phyloP scores from a whole-genome alignment of 345 rosid species.

The Boechera stricta region DNA sequence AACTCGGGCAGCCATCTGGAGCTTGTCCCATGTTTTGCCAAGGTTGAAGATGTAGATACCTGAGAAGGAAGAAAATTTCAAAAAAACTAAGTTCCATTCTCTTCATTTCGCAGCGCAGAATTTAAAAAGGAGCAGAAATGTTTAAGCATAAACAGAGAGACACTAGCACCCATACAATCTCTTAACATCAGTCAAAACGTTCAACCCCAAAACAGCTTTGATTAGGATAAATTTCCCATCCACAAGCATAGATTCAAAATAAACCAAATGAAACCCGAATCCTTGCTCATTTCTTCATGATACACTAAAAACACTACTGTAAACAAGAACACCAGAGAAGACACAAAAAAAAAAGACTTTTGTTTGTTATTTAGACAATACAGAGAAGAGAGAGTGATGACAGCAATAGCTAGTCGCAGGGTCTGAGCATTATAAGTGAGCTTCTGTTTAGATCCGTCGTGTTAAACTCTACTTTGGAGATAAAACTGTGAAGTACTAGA shows the following conservation, averaged over 20 bases:
- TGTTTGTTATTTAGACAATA: background rate
- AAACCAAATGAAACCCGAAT: background rate
- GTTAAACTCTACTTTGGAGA: background rate
- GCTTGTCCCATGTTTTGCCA: too few relatives aligned
- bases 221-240: background rate
- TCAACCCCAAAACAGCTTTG: background rate
- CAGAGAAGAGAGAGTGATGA: background rate
- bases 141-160: too few relatives aligned
- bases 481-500: background rate
- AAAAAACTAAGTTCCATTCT: background rate
- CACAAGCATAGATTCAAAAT: background rate
- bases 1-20: too few relatives aligned
- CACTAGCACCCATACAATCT: background rate
- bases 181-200: background rate
- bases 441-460: background rate
- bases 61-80: slow-evolving; percentile 1
- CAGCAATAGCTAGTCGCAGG: background rate
- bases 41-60: slow-evolving; percentile 88
- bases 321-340: background rate
- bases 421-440: background rate
- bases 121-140: too few relatives aligned
- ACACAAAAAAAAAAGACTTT: background rate
- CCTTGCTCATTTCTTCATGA: background rate
- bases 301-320: background rate
- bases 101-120: background rate